Conservation (phyloP, 257 asterid species). For the Asclepias syriaca region DNA sequence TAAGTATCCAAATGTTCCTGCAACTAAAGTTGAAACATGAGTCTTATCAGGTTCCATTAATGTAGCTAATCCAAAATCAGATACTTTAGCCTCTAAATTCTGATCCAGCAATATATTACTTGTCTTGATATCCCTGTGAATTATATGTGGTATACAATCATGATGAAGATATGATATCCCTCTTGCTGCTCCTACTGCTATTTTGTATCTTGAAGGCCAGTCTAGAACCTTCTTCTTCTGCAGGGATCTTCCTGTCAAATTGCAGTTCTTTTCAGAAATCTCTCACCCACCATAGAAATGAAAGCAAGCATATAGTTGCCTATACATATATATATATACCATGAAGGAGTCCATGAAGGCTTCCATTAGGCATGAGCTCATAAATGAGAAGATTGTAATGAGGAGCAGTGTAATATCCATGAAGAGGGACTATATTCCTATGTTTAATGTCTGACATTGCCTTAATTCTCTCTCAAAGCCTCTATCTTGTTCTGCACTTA, state of each 20-base stretch:
- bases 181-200: constrained; percentile 87
- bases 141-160: constrained; percentile 83
- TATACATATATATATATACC: constrained; percentile 20
- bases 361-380: constrained; percentile 87
- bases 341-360: constrained; percentile 55
- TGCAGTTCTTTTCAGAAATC: too few species aligned
- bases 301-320: too few species aligned
- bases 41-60: constrained; percentile 76
- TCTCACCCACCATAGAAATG: too few species aligned
- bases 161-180: constrained; percentile 88
- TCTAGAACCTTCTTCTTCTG: constrained; percentile 51
- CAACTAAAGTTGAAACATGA: constrained; percentile 82
- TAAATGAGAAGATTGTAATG: constrained; percentile 79
- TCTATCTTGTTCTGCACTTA: constrained; percentile 58
- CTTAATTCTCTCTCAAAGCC: constrained; percentile 78
- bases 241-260: constrained; percentile 45
- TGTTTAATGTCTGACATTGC: constrained; percentile 92
- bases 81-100: constrained; percentile 65
- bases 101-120: constrained; percentile 78
- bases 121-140: constrained; percentile 83
- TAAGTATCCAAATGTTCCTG: constrained; percentile 88
- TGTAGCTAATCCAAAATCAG: constrained; percentile 90
- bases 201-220: constrained; percentile 70
- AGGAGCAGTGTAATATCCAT: constrained; percentile 73
- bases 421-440: constrained; percentile 69